These are phyloP conservation scores for Sugiyamaella pinicola DNA, from an alignment of 1,139 yeast species.

Conservation along the genomic window DNA sequence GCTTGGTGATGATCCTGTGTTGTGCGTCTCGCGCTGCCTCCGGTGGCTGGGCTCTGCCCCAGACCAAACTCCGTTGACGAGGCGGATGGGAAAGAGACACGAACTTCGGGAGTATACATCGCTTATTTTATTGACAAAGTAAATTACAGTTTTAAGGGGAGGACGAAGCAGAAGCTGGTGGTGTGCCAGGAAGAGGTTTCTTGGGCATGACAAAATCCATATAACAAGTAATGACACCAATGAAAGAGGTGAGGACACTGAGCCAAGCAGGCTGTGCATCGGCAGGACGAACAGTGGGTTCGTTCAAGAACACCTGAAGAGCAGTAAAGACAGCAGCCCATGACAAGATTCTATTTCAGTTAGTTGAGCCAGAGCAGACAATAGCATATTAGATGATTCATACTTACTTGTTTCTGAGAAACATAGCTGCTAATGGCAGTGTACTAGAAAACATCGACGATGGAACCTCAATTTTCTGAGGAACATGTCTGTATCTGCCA, in stretches of 20 bases:
- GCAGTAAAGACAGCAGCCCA: slow-evolving; percentile 60
- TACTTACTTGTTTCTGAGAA: slow-evolving; percentile 46
- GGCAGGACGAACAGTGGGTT: slow-evolving; percentile 46
- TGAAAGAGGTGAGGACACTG: slow-evolving; percentile 37
- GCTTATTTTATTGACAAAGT: neutral
- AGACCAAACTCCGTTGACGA: too few species aligned
- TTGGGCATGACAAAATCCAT: slow-evolving; percentile 43
- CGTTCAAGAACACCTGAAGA: slow-evolving; percentile 54
- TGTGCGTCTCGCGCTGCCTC: too few species aligned
- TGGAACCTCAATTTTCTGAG: slow-evolving; percentile 33
- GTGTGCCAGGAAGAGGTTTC: slow-evolving; percentile 24
- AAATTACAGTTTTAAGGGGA: neutral
- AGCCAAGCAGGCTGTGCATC: slow-evolving; percentile 42
- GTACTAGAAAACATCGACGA: slow-evolving; percentile 51
- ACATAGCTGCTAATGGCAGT: slow-evolving; percentile 69
- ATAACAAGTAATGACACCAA: slow-evolving; percentile 42
- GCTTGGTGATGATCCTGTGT: too few species aligned
- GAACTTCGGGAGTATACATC: too few species aligned
- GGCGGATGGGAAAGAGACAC: too few species aligned
- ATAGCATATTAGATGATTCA: too few species aligned
- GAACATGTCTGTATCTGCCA: slow-evolving; percentile 36
- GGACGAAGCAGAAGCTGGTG: slow-evolving; percentile 23
- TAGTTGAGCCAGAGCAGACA: too few species aligned
- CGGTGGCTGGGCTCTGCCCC: too few species aligned
- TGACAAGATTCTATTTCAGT: slow-evolving; percentile 51